Evolutionary conservation across 1,284 basidiomycete genomes (phyloP).

Genomic region (Ceratobasidium sp.): DNA sequence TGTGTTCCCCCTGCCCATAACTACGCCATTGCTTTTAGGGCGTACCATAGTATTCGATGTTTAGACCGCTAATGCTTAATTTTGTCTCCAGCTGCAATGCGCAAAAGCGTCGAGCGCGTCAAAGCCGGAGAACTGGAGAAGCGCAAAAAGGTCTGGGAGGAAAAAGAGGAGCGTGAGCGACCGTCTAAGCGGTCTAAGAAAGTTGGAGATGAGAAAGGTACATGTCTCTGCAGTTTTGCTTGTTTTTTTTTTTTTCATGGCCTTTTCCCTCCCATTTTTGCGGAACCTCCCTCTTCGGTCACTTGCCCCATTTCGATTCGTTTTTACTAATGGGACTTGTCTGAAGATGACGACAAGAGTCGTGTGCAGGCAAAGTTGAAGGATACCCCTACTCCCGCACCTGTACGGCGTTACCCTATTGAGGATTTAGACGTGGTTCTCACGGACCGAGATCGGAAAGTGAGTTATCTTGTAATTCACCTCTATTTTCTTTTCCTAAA

Average conservation of each 20-base stretch:
- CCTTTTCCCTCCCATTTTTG: too few species aligned
- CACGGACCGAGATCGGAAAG: slow-evolving; percentile 77
- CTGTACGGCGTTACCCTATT: slow-evolving; percentile 69
- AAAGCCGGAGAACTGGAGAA: slow-evolving; percentile 91
- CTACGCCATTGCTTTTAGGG: neutral
- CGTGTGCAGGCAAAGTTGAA: slow-evolving; percentile 61
- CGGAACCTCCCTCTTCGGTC: too few species aligned
- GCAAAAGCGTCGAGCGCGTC: slow-evolving; percentile 77
- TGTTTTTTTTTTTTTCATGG: neutral
- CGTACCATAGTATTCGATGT: neutral
- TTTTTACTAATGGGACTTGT: too few species aligned
- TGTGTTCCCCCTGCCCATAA: neutral
- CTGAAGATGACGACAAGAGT: slow-evolving; percentile 62
- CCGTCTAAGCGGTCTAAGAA: slow-evolving; percentile 78
- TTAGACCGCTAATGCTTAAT: neutral
- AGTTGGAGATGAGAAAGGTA: slow-evolving; percentile 76
- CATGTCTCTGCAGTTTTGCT: slow-evolving; percentile 42
- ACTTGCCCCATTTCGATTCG: too few species aligned
- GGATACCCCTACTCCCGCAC: slow-evolving; percentile 86
- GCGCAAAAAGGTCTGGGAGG: slow-evolving; percentile 87
- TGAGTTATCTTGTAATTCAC: neutral
- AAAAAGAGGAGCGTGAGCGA: slow-evolving; percentile 69
- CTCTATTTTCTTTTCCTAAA: neutral
- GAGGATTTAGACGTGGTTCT: slow-evolving; percentile 84
- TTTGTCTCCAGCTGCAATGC: slow-evolving; percentile 47